A percentile compares a stretch with the other conserved stretches of the same genome.
These are phyloP conservation scores for Cephaloascus fragrans DNA, from an alignment of 805 yeast genomes.

Conservation along the genomic window DNA sequence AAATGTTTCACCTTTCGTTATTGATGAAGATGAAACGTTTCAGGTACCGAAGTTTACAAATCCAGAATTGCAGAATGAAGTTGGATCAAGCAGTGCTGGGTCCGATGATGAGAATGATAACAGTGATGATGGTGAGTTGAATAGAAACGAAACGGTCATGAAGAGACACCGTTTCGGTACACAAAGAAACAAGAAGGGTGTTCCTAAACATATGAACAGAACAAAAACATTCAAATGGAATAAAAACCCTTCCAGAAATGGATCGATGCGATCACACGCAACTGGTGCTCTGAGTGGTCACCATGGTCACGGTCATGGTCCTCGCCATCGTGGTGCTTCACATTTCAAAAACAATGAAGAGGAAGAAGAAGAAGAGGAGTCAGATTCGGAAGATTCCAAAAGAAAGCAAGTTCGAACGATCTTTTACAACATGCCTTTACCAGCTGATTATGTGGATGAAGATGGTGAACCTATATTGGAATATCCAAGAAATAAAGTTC, in stretches of 20 bases:
- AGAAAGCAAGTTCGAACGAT: conserved; percentile 14
- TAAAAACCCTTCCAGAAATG: conserved; percentile 3
- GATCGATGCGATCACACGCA: conserved; percentile 2
- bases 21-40: conserved; percentile 4
- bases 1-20: conserved; percentile 15
- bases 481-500: conserved; percentile 47
- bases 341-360: conserved; percentile 8
- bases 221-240: conserved; percentile 51
- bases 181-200: conserved; percentile 63
- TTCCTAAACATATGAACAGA: conserved; percentile 44
- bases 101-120: conserved; percentile 5
- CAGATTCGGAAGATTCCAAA: conserved; percentile 5
- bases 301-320: not conserved
- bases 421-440: conserved; percentile 4
- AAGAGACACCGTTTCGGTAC: conserved; percentile 89
- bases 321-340: conserved; percentile 2
- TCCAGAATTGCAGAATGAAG: not conserved
- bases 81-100: not conserved
- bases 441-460: conserved; percentile 1
- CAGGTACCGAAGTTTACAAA: conserved; percentile 1
- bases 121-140: conserved; percentile 9
- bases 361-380: conserved; percentile 4
- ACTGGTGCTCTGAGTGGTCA: conserved; percentile 1
- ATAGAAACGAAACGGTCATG: conserved; percentile 43
- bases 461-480: conserved; percentile 20